Percentiles rank a stretch among this genome's conserved stretches.
Evolutionary conservation across 176 grass and related monocot species (phyloP).

Genomic region (Oryza meyeriana): DNA sequence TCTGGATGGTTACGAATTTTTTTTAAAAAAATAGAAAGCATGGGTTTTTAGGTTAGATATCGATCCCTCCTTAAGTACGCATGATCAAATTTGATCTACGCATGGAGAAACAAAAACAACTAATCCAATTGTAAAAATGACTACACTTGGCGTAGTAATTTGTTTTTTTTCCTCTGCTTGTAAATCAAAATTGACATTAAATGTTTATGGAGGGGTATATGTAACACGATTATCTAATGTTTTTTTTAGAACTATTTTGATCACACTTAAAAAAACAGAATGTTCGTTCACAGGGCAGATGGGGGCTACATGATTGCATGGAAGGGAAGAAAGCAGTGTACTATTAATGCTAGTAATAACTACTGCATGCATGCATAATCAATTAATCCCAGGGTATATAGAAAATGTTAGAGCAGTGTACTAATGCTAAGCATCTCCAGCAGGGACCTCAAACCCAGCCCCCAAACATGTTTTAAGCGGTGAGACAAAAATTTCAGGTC

Average conservation of each 20-base stretch:
- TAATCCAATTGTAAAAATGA: background rate
- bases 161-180: no score
- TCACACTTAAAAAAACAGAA: no score
- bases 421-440: background rate
- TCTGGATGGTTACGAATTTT: background rate
- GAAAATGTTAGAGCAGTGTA: background rate
- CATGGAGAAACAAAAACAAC: background rate
- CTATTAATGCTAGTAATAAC: background rate
- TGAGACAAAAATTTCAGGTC: no score
- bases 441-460: no score
- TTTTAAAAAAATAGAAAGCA: no score
- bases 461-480: no score
- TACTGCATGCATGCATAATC: conserved; percentile 30
- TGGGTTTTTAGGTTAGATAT: no score
- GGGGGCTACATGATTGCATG: background rate
- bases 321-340: background rate
- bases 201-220: background rate
- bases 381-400: conserved; percentile 24
- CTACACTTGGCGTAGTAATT: no score
- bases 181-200: background rate
- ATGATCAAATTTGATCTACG: background rate
- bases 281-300: no score
- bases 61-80: background rate
- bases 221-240: background rate
- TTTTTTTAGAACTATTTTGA: no score